Conservation (phyloP, 2,329 filamentous ascomycete genomes). For the Cordyceps javanica region DNA sequence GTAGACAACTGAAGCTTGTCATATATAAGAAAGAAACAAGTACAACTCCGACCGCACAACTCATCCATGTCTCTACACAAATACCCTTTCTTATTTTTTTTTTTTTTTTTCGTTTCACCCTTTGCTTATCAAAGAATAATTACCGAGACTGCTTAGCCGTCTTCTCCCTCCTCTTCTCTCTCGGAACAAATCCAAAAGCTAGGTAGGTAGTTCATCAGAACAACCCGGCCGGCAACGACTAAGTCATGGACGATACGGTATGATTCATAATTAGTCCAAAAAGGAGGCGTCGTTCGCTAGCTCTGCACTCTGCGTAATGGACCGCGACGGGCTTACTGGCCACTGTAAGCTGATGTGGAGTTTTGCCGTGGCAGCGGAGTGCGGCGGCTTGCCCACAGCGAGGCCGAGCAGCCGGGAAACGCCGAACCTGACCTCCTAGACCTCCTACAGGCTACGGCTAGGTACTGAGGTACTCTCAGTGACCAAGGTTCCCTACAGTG, state of each 20-base stretch:
- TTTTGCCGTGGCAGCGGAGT: background rate
- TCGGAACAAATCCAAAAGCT: background rate
- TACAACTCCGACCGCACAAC: too few relatives aligned
- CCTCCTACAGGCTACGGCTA: background rate
- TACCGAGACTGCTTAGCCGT: too few relatives aligned
- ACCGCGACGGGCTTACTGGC: background rate
- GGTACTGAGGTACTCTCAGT: background rate
- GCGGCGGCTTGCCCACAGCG: constrained; percentile 1
- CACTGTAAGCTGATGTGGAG: constrained; percentile 10
- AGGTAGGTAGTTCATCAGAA: background rate
- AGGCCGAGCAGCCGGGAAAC: constrained; percentile 11
- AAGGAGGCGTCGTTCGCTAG: background rate
- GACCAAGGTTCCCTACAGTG: too few relatives aligned
- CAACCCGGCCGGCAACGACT: background rate
- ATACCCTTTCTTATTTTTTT: too few relatives aligned
- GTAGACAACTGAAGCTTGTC: too few relatives aligned
- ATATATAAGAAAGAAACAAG: background rate
- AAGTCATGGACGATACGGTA: background rate
- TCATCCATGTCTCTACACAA: too few relatives aligned
- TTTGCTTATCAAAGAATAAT: too few relatives aligned
- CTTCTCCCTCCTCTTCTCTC: too few relatives aligned
- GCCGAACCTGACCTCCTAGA: background rate
- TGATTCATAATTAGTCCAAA: constrained; percentile 13
- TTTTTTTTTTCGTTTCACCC: too few relatives aligned
- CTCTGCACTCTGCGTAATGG: constrained; percentile 9